Conservation (phyloP, 148 eudicot genomes). For the Dysphania ambrosioides region DNA sequence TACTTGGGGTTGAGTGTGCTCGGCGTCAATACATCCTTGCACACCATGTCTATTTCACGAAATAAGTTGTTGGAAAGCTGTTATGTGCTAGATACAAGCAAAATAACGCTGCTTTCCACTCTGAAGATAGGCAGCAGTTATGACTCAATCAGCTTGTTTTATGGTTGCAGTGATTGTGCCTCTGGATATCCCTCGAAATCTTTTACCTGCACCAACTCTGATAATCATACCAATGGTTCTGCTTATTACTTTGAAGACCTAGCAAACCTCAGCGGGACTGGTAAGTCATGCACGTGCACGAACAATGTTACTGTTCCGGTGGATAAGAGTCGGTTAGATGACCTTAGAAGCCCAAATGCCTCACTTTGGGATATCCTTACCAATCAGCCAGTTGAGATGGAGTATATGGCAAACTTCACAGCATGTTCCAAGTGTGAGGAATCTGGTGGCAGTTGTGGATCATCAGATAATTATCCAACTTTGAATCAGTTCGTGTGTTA, state of each 20-base stretch:
- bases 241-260: conserved; percentile 6
- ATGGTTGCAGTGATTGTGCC: not conserved
- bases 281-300: conserved; percentile 6
- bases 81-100: not conserved
- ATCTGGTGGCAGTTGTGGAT: conserved; percentile 23
- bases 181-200: not conserved
- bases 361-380: not conserved
- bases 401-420: conserved; percentile 5
- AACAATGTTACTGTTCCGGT: conserved; percentile 9
- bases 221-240: not conserved
- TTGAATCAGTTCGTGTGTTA: conserved; percentile 11
- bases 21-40: conserved; percentile 5
- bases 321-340: not conserved
- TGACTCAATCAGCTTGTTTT: conserved; percentile 4
- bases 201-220: not conserved
- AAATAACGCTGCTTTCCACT: not conserved
- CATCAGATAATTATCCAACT: not conserved
- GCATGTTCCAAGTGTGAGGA: conserved; percentile 12
- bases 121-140: not conserved
- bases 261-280: not conserved
- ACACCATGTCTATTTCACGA: conserved; percentile 7
- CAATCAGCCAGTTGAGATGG: conserved; percentile 1
- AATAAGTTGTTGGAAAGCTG: not conserved
- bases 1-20: not conserved
- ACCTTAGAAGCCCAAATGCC: not conserved